Percentiles rank a stretch among this genome's conserved stretches.
Conservation (phyloP, 139 green algal genomes). For the Chlorella sorokiniana region DNA sequence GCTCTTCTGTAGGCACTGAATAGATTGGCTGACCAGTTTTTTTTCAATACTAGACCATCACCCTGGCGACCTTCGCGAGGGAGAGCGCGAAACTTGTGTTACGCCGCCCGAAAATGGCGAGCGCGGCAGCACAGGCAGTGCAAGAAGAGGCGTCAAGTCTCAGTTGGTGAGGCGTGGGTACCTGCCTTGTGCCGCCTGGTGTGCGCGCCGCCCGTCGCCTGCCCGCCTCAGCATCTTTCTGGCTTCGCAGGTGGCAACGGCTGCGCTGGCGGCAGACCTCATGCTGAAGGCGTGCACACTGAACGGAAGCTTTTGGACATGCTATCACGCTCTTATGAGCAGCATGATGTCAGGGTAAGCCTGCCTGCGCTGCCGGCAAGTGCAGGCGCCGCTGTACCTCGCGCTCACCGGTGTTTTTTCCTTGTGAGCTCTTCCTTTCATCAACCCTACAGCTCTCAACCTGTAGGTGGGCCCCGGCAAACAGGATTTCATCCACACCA, state of each 20-base stretch:
- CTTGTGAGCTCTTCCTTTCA: neutral
- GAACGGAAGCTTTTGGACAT: conserved; percentile 55
- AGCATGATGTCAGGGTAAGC: conserved; percentile 5
- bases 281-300: conserved; percentile 45
- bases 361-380: neutral
- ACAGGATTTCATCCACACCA: conserved; percentile 75
- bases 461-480: conserved; percentile 44
- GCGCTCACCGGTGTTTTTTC: neutral
- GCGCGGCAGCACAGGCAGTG: too few relatives aligned
- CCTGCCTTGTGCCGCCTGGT: too few relatives aligned
- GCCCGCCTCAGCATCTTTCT: neutral
- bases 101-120: too few relatives aligned
- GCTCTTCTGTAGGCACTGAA: too few relatives aligned
- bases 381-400: neutral
- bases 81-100: too few relatives aligned
- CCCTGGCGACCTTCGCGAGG: too few relatives aligned
- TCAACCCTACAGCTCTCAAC: neutral
- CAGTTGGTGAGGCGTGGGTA: neutral
- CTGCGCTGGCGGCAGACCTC: conserved; percentile 63
- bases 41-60: too few relatives aligned
- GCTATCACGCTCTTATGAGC: conserved; percentile 12
- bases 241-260: conserved; percentile 17
- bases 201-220: neutral
- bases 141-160: too few relatives aligned
- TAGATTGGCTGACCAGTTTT: too few relatives aligned